Conservation (phyloP, 2,329 filamentous ascomycete genomes). For the Aspergillus ochraceoroseus region DNA sequence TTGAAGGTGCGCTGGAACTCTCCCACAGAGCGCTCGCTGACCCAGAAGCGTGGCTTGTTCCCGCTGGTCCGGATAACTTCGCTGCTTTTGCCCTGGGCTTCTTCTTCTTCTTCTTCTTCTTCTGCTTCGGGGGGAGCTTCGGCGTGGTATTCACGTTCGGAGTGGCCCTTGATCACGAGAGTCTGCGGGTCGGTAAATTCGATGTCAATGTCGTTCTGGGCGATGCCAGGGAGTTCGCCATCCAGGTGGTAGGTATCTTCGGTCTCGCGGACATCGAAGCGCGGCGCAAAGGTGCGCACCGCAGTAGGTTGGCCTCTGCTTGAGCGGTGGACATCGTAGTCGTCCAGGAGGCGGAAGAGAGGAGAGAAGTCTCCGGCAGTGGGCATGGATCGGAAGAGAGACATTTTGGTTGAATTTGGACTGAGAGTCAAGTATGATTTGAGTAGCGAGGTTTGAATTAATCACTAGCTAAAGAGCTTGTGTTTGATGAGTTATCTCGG, state of each 20-base stretch:
- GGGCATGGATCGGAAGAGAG: slow-evolving; percentile 32
- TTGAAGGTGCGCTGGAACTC: slow-evolving; percentile 57
- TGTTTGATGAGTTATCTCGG: slow-evolving; percentile 3
- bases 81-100: slow-evolving; percentile 23
- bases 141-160: slow-evolving; percentile 37
- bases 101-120: slow-evolving; percentile 36
- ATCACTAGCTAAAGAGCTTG: too few relatives aligned
- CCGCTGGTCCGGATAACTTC: slow-evolving; percentile 30
- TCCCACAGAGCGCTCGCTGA: slow-evolving; percentile 55
- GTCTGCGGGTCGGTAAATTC: slow-evolving; percentile 48
- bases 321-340: slow-evolving; percentile 39
- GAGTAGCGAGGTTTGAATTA: neutral
- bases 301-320: slow-evolving; percentile 15
- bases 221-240: slow-evolving; percentile 47
- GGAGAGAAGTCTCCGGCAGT: slow-evolving; percentile 38
- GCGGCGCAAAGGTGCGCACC: slow-evolving; percentile 39
- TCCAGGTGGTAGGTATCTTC: slow-evolving; percentile 45
- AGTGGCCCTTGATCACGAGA: slow-evolving; percentile 44
- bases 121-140: slow-evolving; percentile 43
- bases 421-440: neutral
- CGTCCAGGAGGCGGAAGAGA: slow-evolving; percentile 47
- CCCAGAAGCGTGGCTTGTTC: slow-evolving; percentile 51
- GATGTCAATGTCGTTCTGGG: slow-evolving; percentile 46
- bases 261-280: slow-evolving; percentile 47
- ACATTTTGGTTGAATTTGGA: slow-evolving; percentile 26